A percentile compares a stretch with the other conserved stretches of the same genome.
phyloP scores from a whole-genome alignment of 352 stramenopile species.

The Pythium pyrilobum region DNA sequence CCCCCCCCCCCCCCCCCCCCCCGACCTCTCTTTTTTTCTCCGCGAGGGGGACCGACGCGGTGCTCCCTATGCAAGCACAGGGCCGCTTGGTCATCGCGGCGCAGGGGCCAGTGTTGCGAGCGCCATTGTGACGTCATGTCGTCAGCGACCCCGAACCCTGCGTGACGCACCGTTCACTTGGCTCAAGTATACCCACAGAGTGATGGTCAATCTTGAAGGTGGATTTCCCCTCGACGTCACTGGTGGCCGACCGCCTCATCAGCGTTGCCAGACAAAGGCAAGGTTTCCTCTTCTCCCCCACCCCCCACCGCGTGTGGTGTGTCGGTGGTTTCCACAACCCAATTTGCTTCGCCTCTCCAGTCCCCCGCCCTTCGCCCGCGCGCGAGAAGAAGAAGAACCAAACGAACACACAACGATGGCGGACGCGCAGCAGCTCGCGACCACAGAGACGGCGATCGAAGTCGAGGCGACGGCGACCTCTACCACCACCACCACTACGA shows the following conservation, averaged over 20 bases:
- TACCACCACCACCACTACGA: neutral
- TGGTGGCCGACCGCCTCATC: conserved; percentile 7
- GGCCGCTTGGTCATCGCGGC: conserved; percentile 4
- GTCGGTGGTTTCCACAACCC: conserved; percentile 12
- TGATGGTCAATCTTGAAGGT: conserved; percentile 25
- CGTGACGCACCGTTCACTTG: conserved; percentile 17
- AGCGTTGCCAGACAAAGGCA: neutral
- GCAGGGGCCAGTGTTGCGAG: conserved; percentile 16
- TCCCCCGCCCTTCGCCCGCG: neutral
- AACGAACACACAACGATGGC: neutral
- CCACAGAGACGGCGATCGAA: neutral
- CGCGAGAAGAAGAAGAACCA: neutral
- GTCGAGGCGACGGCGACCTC: neutral
- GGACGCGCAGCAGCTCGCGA: neutral
- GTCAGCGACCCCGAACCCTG: conserved; percentile 12
- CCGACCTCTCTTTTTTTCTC: too few species aligned
- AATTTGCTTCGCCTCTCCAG: conserved; percentile 3
- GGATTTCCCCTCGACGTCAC: conserved; percentile 5
- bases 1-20: too few species aligned
- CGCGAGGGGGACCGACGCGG: too few species aligned
- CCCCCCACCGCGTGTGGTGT: neutral
- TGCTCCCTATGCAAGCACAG: neutral
- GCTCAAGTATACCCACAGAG: conserved; percentile 16
- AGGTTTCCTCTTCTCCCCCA: neutral
- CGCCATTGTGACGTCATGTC: conserved; percentile 22